A percentile compares a stretch with the other conserved stretches of the same genome.
Conservation (phyloP, 257 asterid species). For the Apocynum venetum region DNA sequence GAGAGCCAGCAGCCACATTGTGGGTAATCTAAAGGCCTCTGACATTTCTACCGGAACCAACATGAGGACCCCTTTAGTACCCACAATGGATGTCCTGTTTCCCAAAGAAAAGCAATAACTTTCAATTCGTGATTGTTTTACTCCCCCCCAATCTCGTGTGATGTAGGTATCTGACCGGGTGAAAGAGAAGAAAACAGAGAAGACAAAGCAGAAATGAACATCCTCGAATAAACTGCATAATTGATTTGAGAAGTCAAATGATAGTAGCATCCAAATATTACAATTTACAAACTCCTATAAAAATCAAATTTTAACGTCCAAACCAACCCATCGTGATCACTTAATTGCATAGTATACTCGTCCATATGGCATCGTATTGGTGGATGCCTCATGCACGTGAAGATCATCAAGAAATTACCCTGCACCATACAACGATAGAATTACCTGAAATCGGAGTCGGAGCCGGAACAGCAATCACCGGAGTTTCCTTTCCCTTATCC, state of each 20-base stretch:
- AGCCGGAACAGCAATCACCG: slow-evolving; percentile 35
- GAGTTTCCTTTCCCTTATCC: slow-evolving; percentile 30
- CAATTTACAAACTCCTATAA: background rate
- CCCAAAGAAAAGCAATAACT: background rate
- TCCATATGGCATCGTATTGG: background rate
- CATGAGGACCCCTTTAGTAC: background rate
- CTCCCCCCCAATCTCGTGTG: background rate
- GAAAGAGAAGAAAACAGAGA: background rate
- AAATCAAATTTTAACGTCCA: background rate
- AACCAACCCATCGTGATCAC: background rate
- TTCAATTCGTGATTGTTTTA: background rate
- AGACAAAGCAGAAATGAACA: background rate
- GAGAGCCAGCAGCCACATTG: background rate
- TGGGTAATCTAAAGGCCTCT: background rate
- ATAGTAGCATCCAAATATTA: background rate
- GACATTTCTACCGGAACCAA: background rate
- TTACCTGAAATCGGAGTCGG: slow-evolving; percentile 69
- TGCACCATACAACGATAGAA: background rate
- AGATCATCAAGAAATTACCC: background rate
- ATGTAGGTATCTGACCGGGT: background rate
- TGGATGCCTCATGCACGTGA: slow-evolving; percentile 2
- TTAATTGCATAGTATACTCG: background rate
- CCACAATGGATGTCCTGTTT: background rate
- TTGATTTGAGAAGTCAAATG: slow-evolving; percentile 6
- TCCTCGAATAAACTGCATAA: background rate